Evolutionary conservation across 176 grass and related monocot genomes (phyloP), one percentile per base, ranked within the genome.

Genomic region (Cocos nucifera): DNA sequence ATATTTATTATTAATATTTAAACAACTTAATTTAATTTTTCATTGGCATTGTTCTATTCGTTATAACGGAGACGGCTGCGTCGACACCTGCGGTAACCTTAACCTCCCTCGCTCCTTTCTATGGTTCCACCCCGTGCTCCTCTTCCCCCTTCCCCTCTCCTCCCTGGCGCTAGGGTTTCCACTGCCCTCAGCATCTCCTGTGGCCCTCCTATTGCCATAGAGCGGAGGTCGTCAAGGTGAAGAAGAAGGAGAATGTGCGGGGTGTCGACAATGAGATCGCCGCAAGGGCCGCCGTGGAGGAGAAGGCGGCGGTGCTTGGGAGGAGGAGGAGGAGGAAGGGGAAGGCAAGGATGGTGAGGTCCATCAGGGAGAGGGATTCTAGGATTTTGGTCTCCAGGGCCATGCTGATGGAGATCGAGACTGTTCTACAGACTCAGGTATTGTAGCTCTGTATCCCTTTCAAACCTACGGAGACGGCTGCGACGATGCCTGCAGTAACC

Each of bases 391-490:
- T 92, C 51, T 98, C 93, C 15, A 75, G 93, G 6, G 64, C 84
- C 51, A 98, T 98, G 93, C 76, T 98, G 1, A 57, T 92, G 79
- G 87, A 98, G 72, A 73, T 98, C 66, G 93, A 98, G 80, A 83
- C 73, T 4, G 84, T 98, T 62, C 87, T 98, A 32, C 93, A 98
- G 30, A 86, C 93, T 25, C 87, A 98, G 93, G 87, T 92, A 26
- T 6, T 17, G 4, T 6, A 15, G 20, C 9, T 64, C 6, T 21
- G 15, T 50, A 21, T 49, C 62, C 22, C 7, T 25, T 50, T n/a
- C 22, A 6, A 2, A n/a, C n/a, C n/a, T n/a, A n/a, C n/a, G n/a
- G n/a, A n/a, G n/a, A n/a, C n/a, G n/a, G n/a, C n/a, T n/a, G n/a
- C n/a, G n/a, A n/a, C n/a, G n/a, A n/a, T n/a, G n/a, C n/a, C n/a